These are phyloP conservation scores for Cadophora malorum DNA, from an alignment of 2,329 filamentous ascomycete species.

Conservation along the genomic window DNA sequence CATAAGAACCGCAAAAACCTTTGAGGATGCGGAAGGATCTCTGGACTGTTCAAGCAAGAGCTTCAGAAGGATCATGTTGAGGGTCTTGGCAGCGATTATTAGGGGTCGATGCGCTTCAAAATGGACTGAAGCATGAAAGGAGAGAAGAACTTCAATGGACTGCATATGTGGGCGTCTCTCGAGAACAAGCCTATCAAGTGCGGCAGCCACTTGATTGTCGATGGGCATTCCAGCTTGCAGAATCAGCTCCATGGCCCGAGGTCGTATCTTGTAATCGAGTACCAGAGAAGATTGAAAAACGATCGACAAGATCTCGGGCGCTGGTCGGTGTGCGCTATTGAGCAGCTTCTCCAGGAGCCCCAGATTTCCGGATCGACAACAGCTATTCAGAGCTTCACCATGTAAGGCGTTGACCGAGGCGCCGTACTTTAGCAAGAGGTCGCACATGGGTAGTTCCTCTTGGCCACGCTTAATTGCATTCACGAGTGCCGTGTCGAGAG, in stretches of 20 bases:
- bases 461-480: slow-evolving; percentile 25
- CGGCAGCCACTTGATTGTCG: slow-evolving; percentile 23
- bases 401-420: slow-evolving; percentile 59
- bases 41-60: slow-evolving; percentile 28
- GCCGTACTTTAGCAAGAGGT: slow-evolving; percentile 56
- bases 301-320: slow-evolving; percentile 15
- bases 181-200: slow-evolving; percentile 43
- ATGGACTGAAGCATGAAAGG: slow-evolving; percentile 53
- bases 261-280: slow-evolving; percentile 22
- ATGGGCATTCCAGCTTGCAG: slow-evolving; percentile 48
- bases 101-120: slow-evolving; percentile 30
- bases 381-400: slow-evolving; percentile 57
- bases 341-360: slow-evolving; percentile 26
- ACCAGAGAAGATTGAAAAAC: slow-evolving; percentile 26
- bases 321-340: slow-evolving; percentile 16
- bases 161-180: slow-evolving; percentile 55
- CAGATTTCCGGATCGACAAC: slow-evolving; percentile 29
- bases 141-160: slow-evolving; percentile 47
- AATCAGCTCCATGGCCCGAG: slow-evolving; percentile 20
- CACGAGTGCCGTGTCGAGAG: slow-evolving; percentile 26
- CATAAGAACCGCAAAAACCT: slow-evolving; percentile 27
- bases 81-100: slow-evolving; percentile 21
- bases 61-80: slow-evolving; percentile 23
- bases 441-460: slow-evolving; percentile 47
- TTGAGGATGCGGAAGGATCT: slow-evolving; percentile 27